Base-by-base conservation (phyloP, 2,329 filamentous ascomycete genomes). In the Talaromyces sp. region DNA sequence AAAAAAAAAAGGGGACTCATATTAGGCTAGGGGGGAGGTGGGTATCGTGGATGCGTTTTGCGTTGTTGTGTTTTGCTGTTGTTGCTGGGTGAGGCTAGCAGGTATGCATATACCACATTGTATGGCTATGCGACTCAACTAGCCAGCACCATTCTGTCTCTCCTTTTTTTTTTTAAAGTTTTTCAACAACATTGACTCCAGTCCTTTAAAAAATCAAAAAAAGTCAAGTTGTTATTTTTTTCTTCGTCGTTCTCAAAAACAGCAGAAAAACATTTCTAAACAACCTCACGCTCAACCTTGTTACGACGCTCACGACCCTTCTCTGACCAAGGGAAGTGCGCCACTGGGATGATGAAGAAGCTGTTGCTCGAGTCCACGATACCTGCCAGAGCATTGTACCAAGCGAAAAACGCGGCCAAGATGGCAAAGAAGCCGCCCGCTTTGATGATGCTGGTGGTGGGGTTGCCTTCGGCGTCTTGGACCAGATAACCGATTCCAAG, bases 271-370 rank as follows among this genome's bases (percentile, higher is more conserved):
- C 42, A 44, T 18, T 14, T 23, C 14, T 73, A 78, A 23, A 70
- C 75, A 52, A 69, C 65, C 64, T 77, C 74, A 58, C 79, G 80
- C 44, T 81, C 79, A 60, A 76, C 78, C 81, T 89, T 81, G 60
- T 66, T 81, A 64, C 87, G 84, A 64, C 74, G 75, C 75, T 87
- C 83, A 23, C 57, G 57, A 7, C 61, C 61, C 61, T 63, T 63
- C 70, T 90, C 89, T 42, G 90, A 94, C 94, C 94, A 97, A 59
- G 93, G 94, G 83, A 97, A 96, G 83, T 96, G 92, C 70, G 90
- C 88, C 65, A 97, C 92, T 57, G 93, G 94, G 65, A 96, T 87
- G 76, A 95, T 83, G 83, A 96, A 95, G 87, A 96, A 96, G 82
- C 91, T 95, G 72, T 83, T 83, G 68, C 74, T 79, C 58, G 71